Conservation (phyloP, 2,329 filamentous ascomycete genomes). For the Diaporthe vexans region DNA sequence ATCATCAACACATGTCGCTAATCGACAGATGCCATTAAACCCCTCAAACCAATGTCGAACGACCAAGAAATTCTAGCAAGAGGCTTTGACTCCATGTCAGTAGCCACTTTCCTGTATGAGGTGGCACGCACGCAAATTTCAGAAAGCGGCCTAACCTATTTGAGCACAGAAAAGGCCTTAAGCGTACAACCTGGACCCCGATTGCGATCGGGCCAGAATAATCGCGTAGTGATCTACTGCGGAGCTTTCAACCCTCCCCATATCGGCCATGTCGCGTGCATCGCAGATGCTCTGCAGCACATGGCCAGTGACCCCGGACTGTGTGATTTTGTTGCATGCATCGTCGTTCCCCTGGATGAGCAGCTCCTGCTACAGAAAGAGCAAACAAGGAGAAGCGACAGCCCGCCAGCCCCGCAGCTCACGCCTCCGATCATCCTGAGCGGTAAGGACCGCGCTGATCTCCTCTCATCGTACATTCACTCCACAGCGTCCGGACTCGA, state of each 20-base stretch:
- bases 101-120: constrained; percentile 2
- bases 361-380: not conserved
- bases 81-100: not conserved
- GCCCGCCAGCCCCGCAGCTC: not conserved
- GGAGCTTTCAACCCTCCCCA: constrained; percentile 12
- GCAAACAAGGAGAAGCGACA: not conserved
- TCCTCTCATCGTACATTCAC: constrained; percentile 10
- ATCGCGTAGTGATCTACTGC: constrained; percentile 3
- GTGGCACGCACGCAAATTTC: not conserved
- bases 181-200: not conserved
- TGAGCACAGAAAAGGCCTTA: constrained; percentile 2
- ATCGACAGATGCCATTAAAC: not conserved
- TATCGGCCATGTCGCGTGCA: not conserved
- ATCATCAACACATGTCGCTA: not conserved
- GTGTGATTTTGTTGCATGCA: constrained; percentile 1
- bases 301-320: not conserved
- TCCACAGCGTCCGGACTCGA: not conserved
- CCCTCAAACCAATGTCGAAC: not conserved
- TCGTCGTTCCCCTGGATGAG: not conserved
- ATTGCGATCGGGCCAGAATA: not conserved
- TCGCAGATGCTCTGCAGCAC: constrained; percentile 2
- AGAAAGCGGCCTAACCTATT: not conserved
- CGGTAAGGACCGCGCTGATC: not conserved
- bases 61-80: not conserved
- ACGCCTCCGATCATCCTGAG: not conserved